Conservation (phyloP, 371 early-diverging fungal species). For the Nematocida sp. region DNA sequence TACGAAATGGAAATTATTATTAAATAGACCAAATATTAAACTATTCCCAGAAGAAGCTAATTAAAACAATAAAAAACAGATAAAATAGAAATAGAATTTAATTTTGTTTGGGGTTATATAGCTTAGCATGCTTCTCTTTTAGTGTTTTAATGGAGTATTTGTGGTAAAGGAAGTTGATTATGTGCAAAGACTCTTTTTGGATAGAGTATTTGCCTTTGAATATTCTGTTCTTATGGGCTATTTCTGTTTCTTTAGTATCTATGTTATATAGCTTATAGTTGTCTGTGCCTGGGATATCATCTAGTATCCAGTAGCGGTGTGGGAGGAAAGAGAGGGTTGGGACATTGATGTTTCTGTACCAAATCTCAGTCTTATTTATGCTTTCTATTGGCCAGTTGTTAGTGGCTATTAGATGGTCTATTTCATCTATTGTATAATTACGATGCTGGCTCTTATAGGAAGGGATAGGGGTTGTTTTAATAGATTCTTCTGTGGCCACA, state of each 20-base stretch:
- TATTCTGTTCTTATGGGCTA: background rate
- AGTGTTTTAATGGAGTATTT: background rate
- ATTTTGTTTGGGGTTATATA: too few relatives aligned
- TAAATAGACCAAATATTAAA: too few relatives aligned
- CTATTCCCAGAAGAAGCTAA: too few relatives aligned
- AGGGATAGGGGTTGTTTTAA: too few relatives aligned
- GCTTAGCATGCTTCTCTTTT: too few relatives aligned
- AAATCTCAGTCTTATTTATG: background rate
- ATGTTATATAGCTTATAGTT: conserved; percentile 19
- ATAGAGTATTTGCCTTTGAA: background rate
- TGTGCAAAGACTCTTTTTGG: background rate
- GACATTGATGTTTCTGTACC: background rate
- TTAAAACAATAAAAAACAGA: too few relatives aligned
- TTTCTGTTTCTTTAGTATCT: background rate
- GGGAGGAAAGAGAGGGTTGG: background rate
- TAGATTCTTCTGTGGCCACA: background rate
- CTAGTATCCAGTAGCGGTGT: conserved; percentile 15
- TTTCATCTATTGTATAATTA: background rate
- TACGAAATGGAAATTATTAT: too few relatives aligned
- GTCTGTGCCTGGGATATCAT: background rate
- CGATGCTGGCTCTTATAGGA: background rate
- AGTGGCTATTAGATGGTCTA: background rate
- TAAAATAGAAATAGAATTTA: too few relatives aligned
- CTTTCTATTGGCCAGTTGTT: background rate
- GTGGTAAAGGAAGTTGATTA: background rate